Conservation (phyloP, 805 yeast genomes). For the Teunomyces pallodes region DNA sequence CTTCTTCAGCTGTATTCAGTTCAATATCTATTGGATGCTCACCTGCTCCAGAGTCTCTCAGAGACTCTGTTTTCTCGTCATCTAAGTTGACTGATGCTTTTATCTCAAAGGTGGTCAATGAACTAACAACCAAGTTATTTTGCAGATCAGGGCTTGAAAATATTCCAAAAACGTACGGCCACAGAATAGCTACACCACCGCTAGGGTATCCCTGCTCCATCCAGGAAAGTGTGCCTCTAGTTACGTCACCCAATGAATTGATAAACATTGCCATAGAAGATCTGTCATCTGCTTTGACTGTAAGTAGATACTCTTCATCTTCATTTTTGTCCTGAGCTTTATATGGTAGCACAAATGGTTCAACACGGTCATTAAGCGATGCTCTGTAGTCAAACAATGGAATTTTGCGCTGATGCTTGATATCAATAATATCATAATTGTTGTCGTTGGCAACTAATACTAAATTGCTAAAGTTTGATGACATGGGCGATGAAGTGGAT, state of each 20-base stretch:
- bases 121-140: conserved; percentile 18
- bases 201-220: conserved; percentile 33
- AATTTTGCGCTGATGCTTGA: conserved; percentile 29
- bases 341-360: conserved; percentile 25
- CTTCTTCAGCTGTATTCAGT: neutral
- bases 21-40: neutral
- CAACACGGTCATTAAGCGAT: conserved; percentile 5
- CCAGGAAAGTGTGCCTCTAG: conserved; percentile 43
- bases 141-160: conserved; percentile 12
- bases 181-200: conserved; percentile 28
- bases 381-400: conserved; percentile 33
- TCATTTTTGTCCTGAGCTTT: conserved; percentile 8
- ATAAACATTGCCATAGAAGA: conserved; percentile 42
- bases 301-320: conserved; percentile 31
- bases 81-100: conserved; percentile 2
- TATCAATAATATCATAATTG: conserved; percentile 37
- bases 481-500: conserved; percentile 24
- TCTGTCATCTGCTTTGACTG: conserved; percentile 30
- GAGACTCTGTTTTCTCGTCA: neutral
- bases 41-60: neutral
- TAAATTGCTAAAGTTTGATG: conserved; percentile 27
- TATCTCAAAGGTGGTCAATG: conserved; percentile 24
- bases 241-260: conserved; percentile 37
- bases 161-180: conserved; percentile 38
- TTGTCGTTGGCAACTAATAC: conserved; percentile 31